A percentile compares a stretch with the other conserved stretches of the same genome.
phyloP scores from a whole-genome alignment of 129 eudicot species.

The Flaveria trinervia region DNA sequence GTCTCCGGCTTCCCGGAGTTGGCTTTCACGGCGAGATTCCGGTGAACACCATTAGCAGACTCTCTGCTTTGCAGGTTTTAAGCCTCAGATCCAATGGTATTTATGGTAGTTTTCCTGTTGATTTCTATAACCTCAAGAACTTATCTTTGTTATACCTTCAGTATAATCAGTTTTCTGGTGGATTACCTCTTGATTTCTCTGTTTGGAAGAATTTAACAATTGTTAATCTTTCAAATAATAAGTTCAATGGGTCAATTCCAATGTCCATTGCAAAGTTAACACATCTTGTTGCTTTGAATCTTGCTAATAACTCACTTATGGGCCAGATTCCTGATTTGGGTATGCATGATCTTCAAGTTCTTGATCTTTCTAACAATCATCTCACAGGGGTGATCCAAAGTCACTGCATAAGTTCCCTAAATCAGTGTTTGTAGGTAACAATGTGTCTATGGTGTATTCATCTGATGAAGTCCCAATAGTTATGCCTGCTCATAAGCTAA shows the following conservation, averaged over 20 bases:
- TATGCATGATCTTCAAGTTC: slow-evolving; percentile 52
- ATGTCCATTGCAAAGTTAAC: slow-evolving; percentile 44
- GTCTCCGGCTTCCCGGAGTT: slow-evolving; percentile 79
- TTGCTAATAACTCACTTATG: slow-evolving; percentile 69
- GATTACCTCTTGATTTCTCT: slow-evolving; percentile 72
- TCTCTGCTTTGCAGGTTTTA: slow-evolving; percentile 81
- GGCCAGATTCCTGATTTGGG: slow-evolving; percentile 74
- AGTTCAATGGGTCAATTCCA: slow-evolving; percentile 75
- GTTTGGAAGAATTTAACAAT: slow-evolving; percentile 69
- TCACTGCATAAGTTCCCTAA: slow-evolving; percentile 75
- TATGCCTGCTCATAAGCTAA: slow-evolving; percentile 41
- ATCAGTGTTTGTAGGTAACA: slow-evolving; percentile 70
- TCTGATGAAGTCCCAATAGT: slow-evolving; percentile 46
- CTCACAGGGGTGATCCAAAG: slow-evolving; percentile 61
- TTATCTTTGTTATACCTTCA: too few relatives aligned
- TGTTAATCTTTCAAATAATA: slow-evolving; percentile 71
- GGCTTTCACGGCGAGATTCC: slow-evolving; percentile 85
- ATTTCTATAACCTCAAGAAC: slow-evolving; percentile 40
- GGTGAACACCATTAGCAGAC: slow-evolving; percentile 59
- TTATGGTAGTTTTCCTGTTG: slow-evolving; percentile 65
- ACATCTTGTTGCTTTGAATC: slow-evolving; percentile 64
- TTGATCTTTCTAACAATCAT: slow-evolving; percentile 69
- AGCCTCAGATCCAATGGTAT: slow-evolving; percentile 91
- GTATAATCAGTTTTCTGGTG: slow-evolving; percentile 33
- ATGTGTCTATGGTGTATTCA: slow-evolving; percentile 42